Evolutionary conservation across 2,329 filamentous ascomycete genomes (phyloP).

Genomic region (Dactylellina haptotyla): DNA sequence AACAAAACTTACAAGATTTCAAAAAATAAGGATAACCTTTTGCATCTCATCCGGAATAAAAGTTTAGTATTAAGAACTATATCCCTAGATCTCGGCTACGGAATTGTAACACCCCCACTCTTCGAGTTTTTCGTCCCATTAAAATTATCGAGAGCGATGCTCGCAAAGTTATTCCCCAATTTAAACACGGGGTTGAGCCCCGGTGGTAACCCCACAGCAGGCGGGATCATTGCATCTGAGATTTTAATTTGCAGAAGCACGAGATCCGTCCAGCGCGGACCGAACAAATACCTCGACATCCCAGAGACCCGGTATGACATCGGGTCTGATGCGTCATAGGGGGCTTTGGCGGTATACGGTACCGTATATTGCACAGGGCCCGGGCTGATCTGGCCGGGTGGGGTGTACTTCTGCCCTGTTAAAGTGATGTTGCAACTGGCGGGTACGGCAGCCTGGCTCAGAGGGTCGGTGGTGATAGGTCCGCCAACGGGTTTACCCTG

Average conservation of each 20-base stretch:
- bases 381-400: neutral
- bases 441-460: neutral
- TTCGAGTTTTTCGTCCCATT: slow-evolving; percentile 9
- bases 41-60: no score
- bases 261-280: neutral
- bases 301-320: neutral
- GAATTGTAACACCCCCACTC: neutral
- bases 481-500: neutral
- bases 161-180: neutral
- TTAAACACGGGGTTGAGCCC: neutral
- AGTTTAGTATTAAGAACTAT: no score
- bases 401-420: slow-evolving; percentile 10
- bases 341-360: neutral
- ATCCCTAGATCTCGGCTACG: neutral
- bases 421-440: slow-evolving; percentile 18
- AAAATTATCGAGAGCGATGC: slow-evolving; percentile 32
- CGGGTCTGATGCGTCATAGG: neutral
- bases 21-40: no score
- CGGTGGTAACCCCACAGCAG: neutral
- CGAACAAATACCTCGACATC: slow-evolving; percentile 1
- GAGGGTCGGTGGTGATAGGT: neutral
- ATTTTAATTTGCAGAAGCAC: slow-evolving; percentile 17
- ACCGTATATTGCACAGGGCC: neutral
- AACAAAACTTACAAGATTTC: no score
- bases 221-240: neutral